Conservation (phyloP, 2,329 filamentous ascomycete genomes). For the Colletotrichum lindemuthianum region DNA sequence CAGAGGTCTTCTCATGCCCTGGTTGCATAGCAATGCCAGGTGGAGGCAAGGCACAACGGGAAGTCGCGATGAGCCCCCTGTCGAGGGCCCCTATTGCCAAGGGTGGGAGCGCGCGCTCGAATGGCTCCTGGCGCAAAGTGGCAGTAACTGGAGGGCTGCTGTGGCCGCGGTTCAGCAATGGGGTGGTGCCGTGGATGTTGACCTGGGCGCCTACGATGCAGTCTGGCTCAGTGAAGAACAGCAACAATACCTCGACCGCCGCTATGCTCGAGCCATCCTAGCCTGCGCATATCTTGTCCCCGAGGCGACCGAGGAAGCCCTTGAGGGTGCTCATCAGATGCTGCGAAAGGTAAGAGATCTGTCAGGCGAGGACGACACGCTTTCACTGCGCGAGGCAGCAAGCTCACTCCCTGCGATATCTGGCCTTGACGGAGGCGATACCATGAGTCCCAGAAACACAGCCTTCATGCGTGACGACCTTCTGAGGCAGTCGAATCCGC, state of each 20-base stretch:
- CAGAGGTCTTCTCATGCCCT: conserved; percentile 75
- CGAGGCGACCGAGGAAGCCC: conserved; percentile 65
- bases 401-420: conserved; percentile 52
- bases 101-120: conserved; percentile 77
- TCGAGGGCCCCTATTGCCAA: conserved; percentile 52
- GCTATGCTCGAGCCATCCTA: conserved; percentile 75
- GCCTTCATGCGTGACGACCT: conserved; percentile 62
- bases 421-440: conserved; percentile 43
- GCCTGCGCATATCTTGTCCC: conserved; percentile 75
- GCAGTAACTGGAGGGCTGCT: conserved; percentile 69
- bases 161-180: conserved; percentile 74
- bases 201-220: conserved; percentile 69
- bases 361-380: conserved; percentile 67
- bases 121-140: conserved; percentile 72
- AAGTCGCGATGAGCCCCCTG: conserved; percentile 34
- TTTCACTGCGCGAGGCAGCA: conserved; percentile 60
- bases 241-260: conserved; percentile 67
- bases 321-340: conserved; percentile 70
- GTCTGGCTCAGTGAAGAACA: conserved; percentile 69
- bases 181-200: conserved; percentile 77
- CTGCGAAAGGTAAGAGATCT: conserved; percentile 68
- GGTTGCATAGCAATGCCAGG: conserved; percentile 73
- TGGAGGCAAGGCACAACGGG: conserved; percentile 51
- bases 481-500: conserved; percentile 66
- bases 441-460: conserved; percentile 53